Percentiles rank a stretch among this genome's conserved stretches.
Evolutionary conservation across 2,329 filamentous ascomycete genomes (phyloP).

Genomic region (Penicillium verrucosum): DNA sequence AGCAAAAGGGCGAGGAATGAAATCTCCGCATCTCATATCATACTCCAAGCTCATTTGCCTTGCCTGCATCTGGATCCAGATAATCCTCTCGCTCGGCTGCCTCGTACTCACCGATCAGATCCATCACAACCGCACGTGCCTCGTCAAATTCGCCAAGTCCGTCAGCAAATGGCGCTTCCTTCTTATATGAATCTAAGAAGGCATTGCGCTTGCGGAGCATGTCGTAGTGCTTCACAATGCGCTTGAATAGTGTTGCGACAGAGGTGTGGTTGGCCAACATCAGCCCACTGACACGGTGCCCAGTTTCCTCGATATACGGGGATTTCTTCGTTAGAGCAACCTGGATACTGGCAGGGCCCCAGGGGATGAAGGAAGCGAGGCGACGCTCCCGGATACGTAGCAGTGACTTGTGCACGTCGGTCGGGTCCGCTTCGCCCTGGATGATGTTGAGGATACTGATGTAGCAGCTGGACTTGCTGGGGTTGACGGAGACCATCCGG

Average conservation of each 20-base stretch:
- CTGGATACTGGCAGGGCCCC: conserved; percentile 96
- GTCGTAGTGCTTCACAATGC: conserved; percentile 89
- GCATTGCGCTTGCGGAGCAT: conserved; percentile 93
- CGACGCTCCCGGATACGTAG: conserved; percentile 91
- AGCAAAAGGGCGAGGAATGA: neutral
- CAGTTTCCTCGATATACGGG: conserved; percentile 85
- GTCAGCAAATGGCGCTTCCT: conserved; percentile 87
- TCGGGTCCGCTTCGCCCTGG: conserved; percentile 96
- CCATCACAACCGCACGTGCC: conserved; percentile 83
- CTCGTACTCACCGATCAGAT: conserved; percentile 92
- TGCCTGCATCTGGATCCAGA: conserved; percentile 67
- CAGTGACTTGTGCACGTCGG: conserved; percentile 95
- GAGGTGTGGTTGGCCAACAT: conserved; percentile 99
- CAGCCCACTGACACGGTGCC: conserved; percentile 84
- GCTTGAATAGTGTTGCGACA: conserved; percentile 92
- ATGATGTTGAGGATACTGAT: conserved; percentile 99
- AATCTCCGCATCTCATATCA: conserved; percentile 12
- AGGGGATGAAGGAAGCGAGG: conserved; percentile 94
- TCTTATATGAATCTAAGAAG: conserved; percentile 94
- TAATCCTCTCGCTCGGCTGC: conserved; percentile 90
- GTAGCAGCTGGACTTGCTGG: conserved; percentile 96
- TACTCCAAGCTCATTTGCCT: conserved; percentile 36
- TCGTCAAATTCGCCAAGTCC: conserved; percentile 94
- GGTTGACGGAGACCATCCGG: conserved; percentile 95
- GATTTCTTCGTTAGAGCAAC: conserved; percentile 95